Conservation (phyloP, 495 filamentous ascomycete genomes). For the Aspergillus coremiiformis region DNA sequence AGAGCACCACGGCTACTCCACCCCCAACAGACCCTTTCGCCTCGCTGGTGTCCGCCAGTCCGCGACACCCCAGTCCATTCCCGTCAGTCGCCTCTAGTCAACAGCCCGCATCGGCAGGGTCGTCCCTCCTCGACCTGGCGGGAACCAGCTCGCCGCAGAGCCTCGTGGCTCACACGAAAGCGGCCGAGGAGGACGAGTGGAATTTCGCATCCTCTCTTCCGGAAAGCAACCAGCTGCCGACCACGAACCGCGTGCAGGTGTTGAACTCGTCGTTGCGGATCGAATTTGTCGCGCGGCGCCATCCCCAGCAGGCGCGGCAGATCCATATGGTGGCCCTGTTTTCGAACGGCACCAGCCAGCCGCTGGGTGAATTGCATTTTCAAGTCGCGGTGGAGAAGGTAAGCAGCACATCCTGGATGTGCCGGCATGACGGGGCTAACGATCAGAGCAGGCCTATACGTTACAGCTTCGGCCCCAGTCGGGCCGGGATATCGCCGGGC, state of each 20-base stretch:
- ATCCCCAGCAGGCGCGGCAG: constrained; percentile 32
- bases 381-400: constrained; percentile 93
- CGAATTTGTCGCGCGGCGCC: constrained; percentile 42
- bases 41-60: constrained; percentile 53
- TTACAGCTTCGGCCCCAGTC: constrained; percentile 79
- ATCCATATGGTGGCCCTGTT: constrained; percentile 59
- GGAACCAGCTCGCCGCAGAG: constrained; percentile 17
- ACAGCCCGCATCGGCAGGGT: constrained; percentile 22
- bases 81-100: constrained; percentile 12
- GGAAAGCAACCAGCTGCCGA: constrained; percentile 44
- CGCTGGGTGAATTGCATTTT: constrained; percentile 75
- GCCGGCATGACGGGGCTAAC: neutral
- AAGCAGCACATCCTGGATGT: constrained; percentile 17
- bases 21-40: constrained; percentile 57
- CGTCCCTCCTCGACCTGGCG: constrained; percentile 40
- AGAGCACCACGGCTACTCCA: constrained; percentile 31
- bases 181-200: constrained; percentile 72
- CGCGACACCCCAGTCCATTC: constrained; percentile 36
- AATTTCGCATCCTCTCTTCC: constrained; percentile 84
- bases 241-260: constrained; percentile 54
- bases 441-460: constrained; percentile 58
- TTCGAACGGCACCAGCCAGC: constrained; percentile 65
- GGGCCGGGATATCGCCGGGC: constrained; percentile 62
- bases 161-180: constrained; percentile 18
- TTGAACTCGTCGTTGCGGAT: constrained; percentile 47